Base-by-base conservation (phyloP, 345 rosid species). In the Eucalyptus decipiens region DNA sequence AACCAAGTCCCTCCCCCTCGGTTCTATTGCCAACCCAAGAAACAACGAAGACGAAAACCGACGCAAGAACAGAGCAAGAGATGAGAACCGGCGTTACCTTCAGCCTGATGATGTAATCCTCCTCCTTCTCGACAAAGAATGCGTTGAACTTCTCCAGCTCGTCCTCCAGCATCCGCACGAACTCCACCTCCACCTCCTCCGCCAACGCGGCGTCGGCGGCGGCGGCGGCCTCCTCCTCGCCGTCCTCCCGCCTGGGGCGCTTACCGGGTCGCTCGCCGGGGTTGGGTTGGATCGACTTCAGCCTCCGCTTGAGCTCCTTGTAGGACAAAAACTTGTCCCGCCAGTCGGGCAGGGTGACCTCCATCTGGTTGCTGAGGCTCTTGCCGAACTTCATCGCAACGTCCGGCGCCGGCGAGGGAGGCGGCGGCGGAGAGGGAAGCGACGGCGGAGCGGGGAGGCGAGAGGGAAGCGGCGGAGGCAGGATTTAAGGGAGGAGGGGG, bases 101-200 rank as follows among this genome's bases (percentile, higher is more conserved):
- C 88, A 97, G 93, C 88, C 94, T 91, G 90, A 98, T 98, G 92
- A 98, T 95, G 87, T 97, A 95, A 83, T 97, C 99, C 92, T 98
- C 99, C 95, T 98, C 99, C 87, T 98, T 93, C 92, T 98, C 99
- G n/a, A 97, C 96, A 89, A 97, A 98, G 93, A 97, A 97, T 10
- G 94, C 80, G 85, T 98, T 98, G 92, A 98, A 96, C 91, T 98
- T 98, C 95, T 98, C 98, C 54, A 97, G 94, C 93, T 97, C 99
- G 51, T 90, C 95, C 88, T 97, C 99, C 90, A 98, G 92, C 87
- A 95, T 91, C 60, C 90, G 87, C 23, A 90, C 80, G 90, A 90
- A 90, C n/a, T 90, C 91, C 67, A 80, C 76, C n/a, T 90, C 91
- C 67, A 80, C 76, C 90, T 90, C 91, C 85, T 88, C 91, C 87